A percentile compares a stretch with the other conserved stretches of the same genome.
These are phyloP conservation scores for Aspergillus ochraceus DNA, from an alignment of 2,329 filamentous ascomycete species.

Conservation along the genomic window DNA sequence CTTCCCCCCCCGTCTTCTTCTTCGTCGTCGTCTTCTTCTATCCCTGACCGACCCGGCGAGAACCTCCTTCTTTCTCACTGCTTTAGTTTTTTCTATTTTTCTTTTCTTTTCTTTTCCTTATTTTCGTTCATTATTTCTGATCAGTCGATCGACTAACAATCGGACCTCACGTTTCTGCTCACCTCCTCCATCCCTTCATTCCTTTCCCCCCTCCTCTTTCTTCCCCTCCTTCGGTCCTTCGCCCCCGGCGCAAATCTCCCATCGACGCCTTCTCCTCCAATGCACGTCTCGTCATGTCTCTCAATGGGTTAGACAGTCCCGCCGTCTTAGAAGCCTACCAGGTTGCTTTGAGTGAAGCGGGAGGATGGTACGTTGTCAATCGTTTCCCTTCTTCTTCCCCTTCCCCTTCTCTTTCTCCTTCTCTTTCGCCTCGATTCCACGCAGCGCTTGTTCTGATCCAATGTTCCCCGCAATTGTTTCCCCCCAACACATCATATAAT, in stretches of 20 bases:
- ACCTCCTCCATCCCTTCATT: neutral
- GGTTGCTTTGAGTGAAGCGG: constrained; percentile 74
- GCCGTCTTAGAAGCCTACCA: constrained; percentile 84
- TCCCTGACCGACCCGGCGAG: too few species aligned
- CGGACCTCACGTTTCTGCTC: too few species aligned
- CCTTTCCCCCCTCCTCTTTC: neutral
- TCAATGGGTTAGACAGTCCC: constrained; percentile 87
- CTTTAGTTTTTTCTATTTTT: too few species aligned
- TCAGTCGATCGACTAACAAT: too few species aligned
- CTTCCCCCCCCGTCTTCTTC: constrained; percentile 14
- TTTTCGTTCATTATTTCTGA: too few species aligned
- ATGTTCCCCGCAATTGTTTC: constrained; percentile 10
- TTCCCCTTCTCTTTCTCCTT: neutral
- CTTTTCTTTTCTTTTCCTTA: too few species aligned
- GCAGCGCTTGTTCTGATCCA: too few species aligned
- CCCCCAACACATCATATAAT: neutral
- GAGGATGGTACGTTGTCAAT: constrained; percentile 76
- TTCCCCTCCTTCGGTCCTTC: constrained; percentile 1
- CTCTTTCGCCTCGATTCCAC: too few species aligned
- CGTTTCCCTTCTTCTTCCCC: neutral
- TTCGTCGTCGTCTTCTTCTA: constrained; percentile 13
- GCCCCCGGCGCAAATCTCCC: neutral
- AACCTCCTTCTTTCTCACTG: too few species aligned
- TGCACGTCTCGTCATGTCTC: constrained; percentile 68
- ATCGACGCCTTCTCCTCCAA: constrained; percentile 23